Evolutionary conservation across 768 basidiomycete genomes (phyloP), one percentile per base, ranked within the genome.

Genomic region (Kwoniella mangroviensis): DNA sequence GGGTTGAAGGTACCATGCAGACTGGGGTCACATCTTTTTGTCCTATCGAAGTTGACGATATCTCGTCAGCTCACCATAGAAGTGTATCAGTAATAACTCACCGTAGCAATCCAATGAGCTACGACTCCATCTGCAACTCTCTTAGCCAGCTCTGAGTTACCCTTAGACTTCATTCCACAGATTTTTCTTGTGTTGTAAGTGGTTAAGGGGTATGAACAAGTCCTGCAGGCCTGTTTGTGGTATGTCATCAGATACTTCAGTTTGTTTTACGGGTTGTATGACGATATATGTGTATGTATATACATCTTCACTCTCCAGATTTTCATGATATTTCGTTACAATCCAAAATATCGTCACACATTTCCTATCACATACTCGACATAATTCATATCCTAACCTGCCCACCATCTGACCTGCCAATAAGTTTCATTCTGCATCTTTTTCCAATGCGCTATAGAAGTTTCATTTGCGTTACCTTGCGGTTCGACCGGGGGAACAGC

Each of bases 121-220:
- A 60, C 57, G 7, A 67, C 56, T 1, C 65, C 65, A 49, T 67
- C 54, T 7, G 43, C 55, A 34, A 59, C 66, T 58, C 70, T 24
- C 54, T 22, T 26, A 10, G 24, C 53, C 2, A 67, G 43, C 3
- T 63, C 65, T n/a, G 58, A 34, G 43, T 63, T 66, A 21, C 53
- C 55, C 53, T 71, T 71, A 24, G n/a, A 71, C 54, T 21, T 60
- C 70, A 15, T 22, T 28, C 70, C 66, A 71, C 2, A 67, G 53
- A 57, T 64, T 42, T 6, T 17, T 22, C 52, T 67, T 67, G 22
- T 28, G 28, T 28, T 3, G 28, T 28, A 28, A 28, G 28, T 28
- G 28, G 28, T 28, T 5, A 28, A 28, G 28, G 4, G 6, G 28
- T 28, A 4, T 28, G 28, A 28, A 28, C 28, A 28, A 28, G 28